phyloP scores from a whole-genome alignment of 352 stramenopile genomes.

The Phytophthora fragariae region DNA sequence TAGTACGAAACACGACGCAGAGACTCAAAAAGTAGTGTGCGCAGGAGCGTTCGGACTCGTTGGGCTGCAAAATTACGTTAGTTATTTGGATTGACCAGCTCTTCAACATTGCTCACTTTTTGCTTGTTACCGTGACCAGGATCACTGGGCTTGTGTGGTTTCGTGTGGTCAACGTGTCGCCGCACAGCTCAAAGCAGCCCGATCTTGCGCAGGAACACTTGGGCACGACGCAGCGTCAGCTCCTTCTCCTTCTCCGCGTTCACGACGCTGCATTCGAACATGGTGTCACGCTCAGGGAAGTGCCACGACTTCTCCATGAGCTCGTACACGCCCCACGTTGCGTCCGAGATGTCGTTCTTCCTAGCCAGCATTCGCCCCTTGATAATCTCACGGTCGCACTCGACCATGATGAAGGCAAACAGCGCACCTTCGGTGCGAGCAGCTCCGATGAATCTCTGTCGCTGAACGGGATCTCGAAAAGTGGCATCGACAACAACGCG shows the following conservation, averaged over 20 bases:
- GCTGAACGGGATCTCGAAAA: conserved; percentile 57
- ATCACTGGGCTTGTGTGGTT: background rate
- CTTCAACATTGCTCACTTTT: conserved; percentile 14
- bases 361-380: conserved; percentile 66
- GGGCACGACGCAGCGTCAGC: conserved; percentile 59
- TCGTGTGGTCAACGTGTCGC: background rate
- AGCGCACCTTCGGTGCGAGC: conserved; percentile 59
- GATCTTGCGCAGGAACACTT: conserved; percentile 68
- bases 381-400: conserved; percentile 77
- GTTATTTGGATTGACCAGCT: conserved; percentile 4
- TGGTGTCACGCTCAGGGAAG: conserved; percentile 41
- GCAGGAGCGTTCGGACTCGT: background rate
- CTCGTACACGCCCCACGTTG: conserved; percentile 75
- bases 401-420: conserved; percentile 63
- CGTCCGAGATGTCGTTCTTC: conserved; percentile 69
- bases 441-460: conserved; percentile 50
- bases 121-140: background rate
- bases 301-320: conserved; percentile 64
- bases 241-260: conserved; percentile 82
- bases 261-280: conserved; percentile 56
- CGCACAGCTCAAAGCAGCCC: conserved; percentile 44
- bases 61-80: background rate
- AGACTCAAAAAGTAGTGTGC: conserved; percentile 19
- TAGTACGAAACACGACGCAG: conserved; percentile 14
- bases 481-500: conserved; percentile 71